These are phyloP conservation scores for Uromyces viciae-fabae DNA, from an alignment of 1,284 basidiomycete species.

Conservation along the genomic window DNA sequence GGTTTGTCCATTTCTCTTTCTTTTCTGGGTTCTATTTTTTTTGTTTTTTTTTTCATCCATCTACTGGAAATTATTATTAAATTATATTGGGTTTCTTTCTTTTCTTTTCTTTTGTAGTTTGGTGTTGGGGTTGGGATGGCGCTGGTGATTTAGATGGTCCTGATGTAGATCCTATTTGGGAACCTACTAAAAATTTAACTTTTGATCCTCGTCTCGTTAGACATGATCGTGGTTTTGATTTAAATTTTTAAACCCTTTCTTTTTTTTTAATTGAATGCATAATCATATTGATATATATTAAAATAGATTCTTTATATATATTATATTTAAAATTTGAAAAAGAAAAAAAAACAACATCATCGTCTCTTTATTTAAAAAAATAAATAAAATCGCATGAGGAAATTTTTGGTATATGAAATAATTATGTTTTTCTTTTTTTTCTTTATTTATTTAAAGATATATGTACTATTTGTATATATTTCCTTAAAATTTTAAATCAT, in stretches of 20 bases:
- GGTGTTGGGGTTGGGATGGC: conserved; percentile 99
- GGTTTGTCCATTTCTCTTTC: conserved; percentile 61
- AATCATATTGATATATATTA: neutral
- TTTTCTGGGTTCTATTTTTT: neutral
- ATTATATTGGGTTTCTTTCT: neutral
- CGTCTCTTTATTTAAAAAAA: too few species aligned
- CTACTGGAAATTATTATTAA: too few species aligned
- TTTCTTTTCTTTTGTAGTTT: conserved; percentile 62
- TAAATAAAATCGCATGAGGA: too few species aligned
- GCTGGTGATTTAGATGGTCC: conserved; percentile 78
- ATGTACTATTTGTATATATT: too few species aligned
- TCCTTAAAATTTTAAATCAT: too few species aligned
- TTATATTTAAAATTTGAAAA: too few species aligned
- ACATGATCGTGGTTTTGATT: conserved; percentile 64
- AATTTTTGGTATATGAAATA: too few species aligned
- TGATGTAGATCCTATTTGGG: conserved; percentile 94
- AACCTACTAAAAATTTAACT: conserved; percentile 69
- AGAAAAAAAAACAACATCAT: too few species aligned
- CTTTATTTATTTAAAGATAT: too few species aligned
- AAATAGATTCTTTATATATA: neutral
- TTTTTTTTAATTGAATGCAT: neutral
- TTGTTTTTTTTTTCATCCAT: neutral
- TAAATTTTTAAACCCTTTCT: conserved; percentile 14
- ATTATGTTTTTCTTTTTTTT: too few species aligned
- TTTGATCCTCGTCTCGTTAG: conserved; percentile 63